Base-by-base conservation (phyloP, 1,284 basidiomycete genomes). In the Ceratobasidium sp. region DNA sequence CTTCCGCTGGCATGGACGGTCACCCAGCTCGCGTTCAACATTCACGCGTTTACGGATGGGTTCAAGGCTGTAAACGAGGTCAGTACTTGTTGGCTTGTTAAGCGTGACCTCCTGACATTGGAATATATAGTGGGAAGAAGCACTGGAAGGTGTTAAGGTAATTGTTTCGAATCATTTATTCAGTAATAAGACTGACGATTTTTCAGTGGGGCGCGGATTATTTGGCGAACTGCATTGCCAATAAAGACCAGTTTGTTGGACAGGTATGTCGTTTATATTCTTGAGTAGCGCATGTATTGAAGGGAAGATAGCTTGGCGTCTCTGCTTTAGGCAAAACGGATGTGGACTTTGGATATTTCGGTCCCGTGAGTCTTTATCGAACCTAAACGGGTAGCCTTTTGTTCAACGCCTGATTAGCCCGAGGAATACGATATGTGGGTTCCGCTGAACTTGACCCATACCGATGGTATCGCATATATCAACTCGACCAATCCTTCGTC, bases 351-450 rank as follows among this genome's bases (percentile, higher is more conserved):
- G 79, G 79, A 40, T 79, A 79, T 40, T 79, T 79, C 53, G 79
- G 79, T 49, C 79, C 79, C n/a, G 79, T 79, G 23, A 33, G 79
- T 77, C 15, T 10, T n/a, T n/a, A 10, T 51, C 15, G n/a, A n/a
- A n/a, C n/a, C n/a, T n/a, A n/a, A n/a, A n/a, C n/a, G n/a, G n/a
- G n/a, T n/a, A n/a, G n/a, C n/a, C n/a, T n/a, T n/a, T 33, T n/a
- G n/a, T n/a, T n/a, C n/a, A n/a, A n/a, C n/a, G n/a, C n/a, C 42
- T 12, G 18, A 26, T 39, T 26, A 79, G 79, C 77, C 79, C 15
- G 79, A 79, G 70, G 79, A 79, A 33, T 79, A 79, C 70, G 77
- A 79, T 28, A 42, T 77, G 51, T 79, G 79, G 79, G 79, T 79
- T 1, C 79, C 79, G 1, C 9, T 63, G 23, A 42, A 61, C 2